Evolutionary conservation across 129 eudicot species (phyloP), one percentile per base, ranked within the genome.

Genomic region (Apium graveolens): DNA sequence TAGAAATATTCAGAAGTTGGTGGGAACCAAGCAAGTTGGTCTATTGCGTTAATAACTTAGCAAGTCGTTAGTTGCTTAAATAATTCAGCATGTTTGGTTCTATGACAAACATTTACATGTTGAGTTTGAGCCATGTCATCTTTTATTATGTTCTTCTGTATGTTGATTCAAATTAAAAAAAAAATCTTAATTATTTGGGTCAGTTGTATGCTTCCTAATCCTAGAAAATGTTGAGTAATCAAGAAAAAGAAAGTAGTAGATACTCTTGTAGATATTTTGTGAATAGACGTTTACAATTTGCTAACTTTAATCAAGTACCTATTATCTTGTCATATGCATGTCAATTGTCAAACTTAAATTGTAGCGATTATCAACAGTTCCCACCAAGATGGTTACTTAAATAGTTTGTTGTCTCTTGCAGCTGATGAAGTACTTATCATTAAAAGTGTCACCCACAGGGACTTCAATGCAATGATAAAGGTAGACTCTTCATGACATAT

Each of bases 371-470:
- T n/a, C n/a, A n/a, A n/a, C n/a, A n/a, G n/a, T n/a, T n/a, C n/a
- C 27, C 11, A 4, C 65, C 65, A 18, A 20, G 29, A 24, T 49
- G 57, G n/a, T 55, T 55, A 21, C 32, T 57, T 10, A 57, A n/a
- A 70, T 79, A 41, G 44, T 70, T 17, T 73, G 32, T 84, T 65
- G 42, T 80, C 77, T 87, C 78, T 63, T 83, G 85, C 96, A 95
- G 98, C 82, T 78, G 86, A 87, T 81, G 98, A 78, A 74, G 80
- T 78, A 82, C 96, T 95, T 81, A 87, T 95, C 32, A 91, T 95
- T 82, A 95, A 95, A 88, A 95, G 98, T 87, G 83, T 91, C 77
- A 95, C 94, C 41, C 98, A 94, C 80, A 94, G 89, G 82, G 96
- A 90, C 87, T 91, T 95, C 80, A 95, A 91, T 82, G 87, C 78